Evolutionary conservation across 768 basidiomycete species (phyloP), one percentile per base, ranked within the genome.

Genomic region (Gymnopilus junonius): DNA sequence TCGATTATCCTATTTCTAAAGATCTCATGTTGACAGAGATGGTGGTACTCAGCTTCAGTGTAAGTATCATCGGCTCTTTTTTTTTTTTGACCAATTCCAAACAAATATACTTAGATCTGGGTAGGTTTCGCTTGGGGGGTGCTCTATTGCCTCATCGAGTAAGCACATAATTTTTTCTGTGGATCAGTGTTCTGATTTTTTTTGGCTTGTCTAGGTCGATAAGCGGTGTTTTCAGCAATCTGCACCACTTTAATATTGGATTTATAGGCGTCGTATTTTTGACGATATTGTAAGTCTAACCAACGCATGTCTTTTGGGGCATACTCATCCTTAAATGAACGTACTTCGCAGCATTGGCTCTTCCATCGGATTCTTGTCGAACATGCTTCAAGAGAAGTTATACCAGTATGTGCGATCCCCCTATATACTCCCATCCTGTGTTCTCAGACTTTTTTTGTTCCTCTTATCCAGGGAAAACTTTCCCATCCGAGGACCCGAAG

Each of bases 51-150:
- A 87, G 87, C 67, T 91, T 94, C 70, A 89, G 87, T 69, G 90
- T 91, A 70, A 37, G 85, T 74, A n/a, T n/a, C 20, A 20, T 58
- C 10, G 15, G 21, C 11, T 55, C 53, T 75, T 8, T 76, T 77
- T 6, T 78, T 45, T 45, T 10, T 58, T 55, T 56, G 35, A 42
- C 6, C 42, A 10, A 29, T 39, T 35, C 34, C 61, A 25, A 61
- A n/a, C n/a, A 11, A 34, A 14, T 7, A 11, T 59, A 31, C 17
- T 31, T 72, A 91, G 88, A 69, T 90, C n/a, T 90, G 88, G 89
- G 76, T 87, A 31, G 87, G 87, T 55, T 87, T 94, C 62, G 82
- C 84, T 0, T 94, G 92, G 92, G 92, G 92, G 0, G 84, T 92
- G 5, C 72, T 89, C 21, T 94, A 85, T 68, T 87, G 85, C 58